Evolutionary conservation across 73 alveolate species (phyloP), one percentile per base, ranked within the genome.

Genomic region (Tetrahymena elliotti): DNA sequence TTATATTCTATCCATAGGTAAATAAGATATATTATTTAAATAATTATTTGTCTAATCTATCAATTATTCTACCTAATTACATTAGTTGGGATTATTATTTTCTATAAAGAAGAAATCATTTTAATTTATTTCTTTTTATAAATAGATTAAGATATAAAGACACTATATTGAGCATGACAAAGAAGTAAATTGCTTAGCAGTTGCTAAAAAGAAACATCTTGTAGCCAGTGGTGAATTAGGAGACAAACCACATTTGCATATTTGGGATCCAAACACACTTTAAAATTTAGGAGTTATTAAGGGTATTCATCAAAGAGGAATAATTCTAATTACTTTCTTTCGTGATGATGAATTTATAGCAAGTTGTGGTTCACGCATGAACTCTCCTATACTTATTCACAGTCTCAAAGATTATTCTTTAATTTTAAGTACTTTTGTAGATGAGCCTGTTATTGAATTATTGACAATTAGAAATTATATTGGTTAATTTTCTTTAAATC

Each of bases 151-250:
- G 92, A 96, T 95, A 39, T 98, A 99, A 96, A 94, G 99, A 38
- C 98, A 97, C 93, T 99, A 99, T 96, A 93, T 97, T 35, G 99
- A 98, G 84, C 99, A 99, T 95, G 99, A 98, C 83, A 95, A 93
- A 93, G 99, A 98, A 95, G 98, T 99, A 38, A 96, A 97, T 40
- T 94, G 98, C 93, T 84, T 97, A 10, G 98, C 99, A 13, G 98
- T 97, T 24, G 98, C 99, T 1, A 97, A 97, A 92, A 96, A 97
- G 84, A 53, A 54, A 39, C 95, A 83, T 53, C 41, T 96, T 27
- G 97, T 95, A 83, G 96, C 97, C 36, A 97, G 97, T 88, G 99
- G 99, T 35, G 99, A 98, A 83, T 95, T 95, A 84, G 99, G 99
- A 34, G 98, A 96, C 22, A 96, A 93, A 52, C 99, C 99, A 35